A percentile compares a stretch with the other conserved stretches of the same genome.
Conservation (phyloP, 306 rosid genomes). For the Dryas drummondii region DNA sequence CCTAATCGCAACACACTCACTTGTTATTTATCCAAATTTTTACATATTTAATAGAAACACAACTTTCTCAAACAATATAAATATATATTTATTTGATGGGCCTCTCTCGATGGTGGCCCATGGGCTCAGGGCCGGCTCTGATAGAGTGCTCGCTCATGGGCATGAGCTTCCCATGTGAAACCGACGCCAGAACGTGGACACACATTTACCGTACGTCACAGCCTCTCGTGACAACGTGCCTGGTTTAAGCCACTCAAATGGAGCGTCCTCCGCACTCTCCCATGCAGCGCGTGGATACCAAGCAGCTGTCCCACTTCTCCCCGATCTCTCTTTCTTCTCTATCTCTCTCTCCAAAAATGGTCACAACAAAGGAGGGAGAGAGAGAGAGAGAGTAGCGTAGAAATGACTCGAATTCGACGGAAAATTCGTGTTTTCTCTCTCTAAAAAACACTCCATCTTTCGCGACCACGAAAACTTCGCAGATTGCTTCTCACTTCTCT, state of each 20-base stretch:
- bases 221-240: not conserved
- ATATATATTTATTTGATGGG: too few species aligned
- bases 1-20: too few species aligned
- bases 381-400: conserved; percentile 39
- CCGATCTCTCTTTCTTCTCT: not conserved
- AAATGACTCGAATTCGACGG: conserved; percentile 41
- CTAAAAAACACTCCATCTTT: not conserved
- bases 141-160: not conserved
- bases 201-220: not conserved
- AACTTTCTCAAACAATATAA: too few species aligned
- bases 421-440: conserved; percentile 12
- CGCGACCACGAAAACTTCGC: not conserved
- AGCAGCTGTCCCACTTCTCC: not conserved
- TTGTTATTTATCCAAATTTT: too few species aligned
- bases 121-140: too few species aligned
- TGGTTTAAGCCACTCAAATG: not conserved
- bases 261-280: not conserved
- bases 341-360: not conserved
- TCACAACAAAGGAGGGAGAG: not conserved
- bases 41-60: too few species aligned
- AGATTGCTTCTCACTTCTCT: conserved; percentile 6
- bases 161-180: too few species aligned
- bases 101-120: too few species aligned
- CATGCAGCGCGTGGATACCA: not conserved
- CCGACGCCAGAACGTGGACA: not conserved